A percentile compares a stretch with the other conserved stretches of the same genome.
These are phyloP conservation scores for Termitomyces sp. DNA, from an alignment of 768 basidiomycete genomes.

Conservation along the genomic window DNA sequence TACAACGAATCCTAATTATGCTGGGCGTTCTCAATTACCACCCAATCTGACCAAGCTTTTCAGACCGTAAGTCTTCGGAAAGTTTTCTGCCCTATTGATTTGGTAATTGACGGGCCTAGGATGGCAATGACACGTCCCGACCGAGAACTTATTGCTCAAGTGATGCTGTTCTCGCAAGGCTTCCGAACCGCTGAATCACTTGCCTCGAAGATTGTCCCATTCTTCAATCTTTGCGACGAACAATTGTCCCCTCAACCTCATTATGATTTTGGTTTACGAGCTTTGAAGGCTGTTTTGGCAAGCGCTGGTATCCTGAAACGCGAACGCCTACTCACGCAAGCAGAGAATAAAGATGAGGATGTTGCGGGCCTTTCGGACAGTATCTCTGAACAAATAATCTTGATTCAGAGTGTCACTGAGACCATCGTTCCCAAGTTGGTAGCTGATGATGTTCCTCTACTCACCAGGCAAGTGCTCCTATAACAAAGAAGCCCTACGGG, in stretches of 20 bases:
- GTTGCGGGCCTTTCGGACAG: constrained; percentile 61
- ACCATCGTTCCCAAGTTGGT: constrained; percentile 98
- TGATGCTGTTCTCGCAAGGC: constrained; percentile 99
- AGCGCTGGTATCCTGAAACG: constrained; percentile 98
- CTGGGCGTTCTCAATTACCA: constrained; percentile 89
- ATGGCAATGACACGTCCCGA: constrained; percentile 99
- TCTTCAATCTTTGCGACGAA: constrained; percentile 98
- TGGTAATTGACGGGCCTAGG: constrained; percentile 35
- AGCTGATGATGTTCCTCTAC: constrained; percentile 91
- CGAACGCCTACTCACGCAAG: constrained; percentile 66
- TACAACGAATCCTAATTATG: constrained; percentile 98
- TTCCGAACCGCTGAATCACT: constrained; percentile 96
- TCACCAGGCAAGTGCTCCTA: constrained; percentile 69
- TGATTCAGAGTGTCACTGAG: constrained; percentile 98
- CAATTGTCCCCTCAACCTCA: constrained; percentile 96
- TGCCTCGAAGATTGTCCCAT: constrained; percentile 98
- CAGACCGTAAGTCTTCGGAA: constrained; percentile 65
- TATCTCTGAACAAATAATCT: constrained; percentile 88
- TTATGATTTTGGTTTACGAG: constrained; percentile 98
- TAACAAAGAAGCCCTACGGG: not conserved
- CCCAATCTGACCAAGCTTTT: constrained; percentile 91
- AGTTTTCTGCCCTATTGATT: not conserved
- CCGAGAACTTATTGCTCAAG: constrained; percentile 97
- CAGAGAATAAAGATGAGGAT: constrained; percentile 36
- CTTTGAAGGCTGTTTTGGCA: constrained; percentile 92